A percentile compares a stretch with the other conserved stretches of the same genome.
These are phyloP conservation scores for Lyophyllum semitale DNA, from an alignment of 768 basidiomycete genomes.

Conservation along the genomic window DNA sequence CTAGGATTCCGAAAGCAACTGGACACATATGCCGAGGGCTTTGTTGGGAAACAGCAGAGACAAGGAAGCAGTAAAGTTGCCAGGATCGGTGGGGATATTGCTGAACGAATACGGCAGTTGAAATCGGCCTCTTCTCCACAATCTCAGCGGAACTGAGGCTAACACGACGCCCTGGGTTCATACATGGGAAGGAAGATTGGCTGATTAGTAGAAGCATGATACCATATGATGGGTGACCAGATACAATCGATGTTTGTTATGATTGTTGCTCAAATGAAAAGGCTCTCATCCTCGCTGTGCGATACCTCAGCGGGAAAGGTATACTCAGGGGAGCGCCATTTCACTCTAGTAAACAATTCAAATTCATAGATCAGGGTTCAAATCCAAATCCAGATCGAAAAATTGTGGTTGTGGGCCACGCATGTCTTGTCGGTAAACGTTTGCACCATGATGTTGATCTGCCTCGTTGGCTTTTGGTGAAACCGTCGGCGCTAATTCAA, in stretches of 20 bases:
- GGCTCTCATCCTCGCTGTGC: neutral
- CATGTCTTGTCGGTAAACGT: constrained; percentile 73
- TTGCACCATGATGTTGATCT: constrained; percentile 55
- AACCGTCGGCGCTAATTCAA: constrained; percentile 56
- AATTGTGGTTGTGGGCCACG: constrained; percentile 60
- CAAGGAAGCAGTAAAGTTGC: constrained; percentile 7
- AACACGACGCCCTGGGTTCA: neutral
- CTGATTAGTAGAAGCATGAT: neutral
- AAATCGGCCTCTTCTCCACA: constrained; percentile 10
- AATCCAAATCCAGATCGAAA: constrained; percentile 81
- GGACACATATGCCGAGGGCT: constrained; percentile 32
- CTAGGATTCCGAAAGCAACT: constrained; percentile 67
- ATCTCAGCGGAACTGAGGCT: neutral
- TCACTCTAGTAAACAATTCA: neutral
- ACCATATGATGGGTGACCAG: neutral
- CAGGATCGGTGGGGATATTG: constrained; percentile 23
- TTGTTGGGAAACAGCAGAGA: constrained; percentile 18
- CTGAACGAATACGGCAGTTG: constrained; percentile 31
- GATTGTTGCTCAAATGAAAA: neutral
- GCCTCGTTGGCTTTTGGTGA: constrained; percentile 55
- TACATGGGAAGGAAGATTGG: neutral
- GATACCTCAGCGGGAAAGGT: neutral
- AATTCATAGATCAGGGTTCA: constrained; percentile 74
- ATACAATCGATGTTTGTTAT: neutral
- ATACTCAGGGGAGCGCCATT: too few relatives aligned